These are phyloP conservation scores for Fusarium acutatum DNA, from an alignment of 2,329 filamentous ascomycete genomes.

Conservation along the genomic window DNA sequence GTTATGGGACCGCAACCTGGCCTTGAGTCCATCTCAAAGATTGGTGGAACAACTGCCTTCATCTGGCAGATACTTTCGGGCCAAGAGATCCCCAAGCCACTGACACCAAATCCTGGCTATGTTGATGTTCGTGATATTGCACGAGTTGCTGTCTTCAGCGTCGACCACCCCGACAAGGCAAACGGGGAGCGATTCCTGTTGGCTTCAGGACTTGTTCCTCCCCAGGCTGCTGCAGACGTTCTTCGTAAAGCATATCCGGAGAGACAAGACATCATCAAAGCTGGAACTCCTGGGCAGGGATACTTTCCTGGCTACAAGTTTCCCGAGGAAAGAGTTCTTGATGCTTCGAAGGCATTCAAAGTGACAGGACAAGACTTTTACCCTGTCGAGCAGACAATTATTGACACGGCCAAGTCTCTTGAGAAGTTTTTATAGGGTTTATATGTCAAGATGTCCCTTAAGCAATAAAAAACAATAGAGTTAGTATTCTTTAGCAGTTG, in stretches of 20 bases:
- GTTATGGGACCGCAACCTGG: conserved; percentile 36
- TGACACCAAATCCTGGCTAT: conserved; percentile 12
- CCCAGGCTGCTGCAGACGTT: conserved; percentile 36
- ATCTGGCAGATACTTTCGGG: conserved; percentile 38
- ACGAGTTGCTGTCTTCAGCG: conserved; percentile 33
- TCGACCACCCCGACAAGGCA: conserved; percentile 28
- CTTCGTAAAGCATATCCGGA: conserved; percentile 36
- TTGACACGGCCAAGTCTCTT: conserved; percentile 34
- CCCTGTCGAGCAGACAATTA: conserved; percentile 30
- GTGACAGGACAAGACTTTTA: conserved; percentile 30
- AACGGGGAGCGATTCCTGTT: conserved; percentile 35
- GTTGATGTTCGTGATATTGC: conserved; percentile 39
- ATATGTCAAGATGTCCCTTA: neutral
- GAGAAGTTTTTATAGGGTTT: conserved; percentile 27
- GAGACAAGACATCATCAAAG: conserved; percentile 31
- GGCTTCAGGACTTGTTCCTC: conserved; percentile 24
- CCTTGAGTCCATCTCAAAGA: conserved; percentile 31
- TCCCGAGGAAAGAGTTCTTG: conserved; percentile 16
- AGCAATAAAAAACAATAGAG: neutral
- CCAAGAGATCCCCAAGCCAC: conserved; percentile 31
- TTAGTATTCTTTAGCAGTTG: neutral
- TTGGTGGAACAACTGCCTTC: conserved; percentile 30
- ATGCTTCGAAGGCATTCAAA: conserved; percentile 29
- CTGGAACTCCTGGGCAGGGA: conserved; percentile 29
- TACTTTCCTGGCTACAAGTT: conserved; percentile 25